Percentiles rank a stretch among this genome's conserved stretches.
These are phyloP conservation scores for Fistulina hepatica DNA, from an alignment of 1,284 basidiomycete species.

Conservation along the genomic window DNA sequence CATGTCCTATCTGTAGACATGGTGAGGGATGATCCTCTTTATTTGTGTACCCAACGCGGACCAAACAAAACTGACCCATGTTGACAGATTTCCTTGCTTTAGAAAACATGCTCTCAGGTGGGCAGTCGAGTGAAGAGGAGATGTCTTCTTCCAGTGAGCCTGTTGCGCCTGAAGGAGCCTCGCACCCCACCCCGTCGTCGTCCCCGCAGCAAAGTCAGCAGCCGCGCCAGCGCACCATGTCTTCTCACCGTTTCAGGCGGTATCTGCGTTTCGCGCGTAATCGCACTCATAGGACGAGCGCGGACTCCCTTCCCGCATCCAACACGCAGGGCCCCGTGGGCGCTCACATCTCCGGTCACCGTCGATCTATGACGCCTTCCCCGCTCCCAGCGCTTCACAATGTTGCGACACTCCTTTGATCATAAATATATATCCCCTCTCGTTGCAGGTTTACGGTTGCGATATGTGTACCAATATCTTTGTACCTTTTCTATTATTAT, in stretches of 20 bases:
- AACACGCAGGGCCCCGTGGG: no score
- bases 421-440: no score
- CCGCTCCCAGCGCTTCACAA: no score
- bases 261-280: conserved; percentile 4
- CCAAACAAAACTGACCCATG: conserved; percentile 5
- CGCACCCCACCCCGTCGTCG: background rate
- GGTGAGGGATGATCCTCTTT: no score
- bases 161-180: background rate
- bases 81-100: conserved; percentile 37
- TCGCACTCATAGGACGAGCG: background rate
- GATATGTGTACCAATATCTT: no score
- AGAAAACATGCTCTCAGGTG: conserved; percentile 34
- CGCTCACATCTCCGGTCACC: no score
- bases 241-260: conserved; percentile 7
- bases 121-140: conserved; percentile 17
- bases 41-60: background rate
- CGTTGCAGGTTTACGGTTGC: no score
- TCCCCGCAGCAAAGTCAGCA: background rate
- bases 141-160: no score
- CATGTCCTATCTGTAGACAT: conserved; percentile 85
- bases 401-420: no score
- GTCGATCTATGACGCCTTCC: no score
- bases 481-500: no score
- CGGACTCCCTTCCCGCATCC: no score
- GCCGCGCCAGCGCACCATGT: conserved; percentile 12